Percentiles rank a stretch among this genome's conserved stretches.
phyloP scores from a whole-genome alignment of 805 yeast species.

The Saturnispora zaruensis region DNA sequence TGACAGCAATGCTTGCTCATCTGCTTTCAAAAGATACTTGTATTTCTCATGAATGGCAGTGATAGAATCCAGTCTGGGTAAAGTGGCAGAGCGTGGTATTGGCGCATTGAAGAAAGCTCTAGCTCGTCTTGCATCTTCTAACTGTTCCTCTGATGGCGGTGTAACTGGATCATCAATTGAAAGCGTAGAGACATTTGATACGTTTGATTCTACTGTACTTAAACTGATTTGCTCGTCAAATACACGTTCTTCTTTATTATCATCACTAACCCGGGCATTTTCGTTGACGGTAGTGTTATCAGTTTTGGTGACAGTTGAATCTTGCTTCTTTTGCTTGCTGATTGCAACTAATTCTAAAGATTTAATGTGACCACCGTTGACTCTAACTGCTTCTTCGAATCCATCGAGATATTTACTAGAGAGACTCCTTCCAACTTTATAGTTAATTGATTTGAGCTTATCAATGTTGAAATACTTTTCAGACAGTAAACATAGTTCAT shows the following conservation, averaged over 20 bases:
- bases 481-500: conserved; percentile 7
- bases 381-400: conserved; percentile 28
- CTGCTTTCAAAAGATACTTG: conserved; percentile 16
- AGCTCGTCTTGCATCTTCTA: conserved; percentile 12
- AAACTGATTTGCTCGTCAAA: not conserved
- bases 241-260: conserved; percentile 8
- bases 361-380: conserved; percentile 24
- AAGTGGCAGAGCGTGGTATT: conserved; percentile 4
- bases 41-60: conserved; percentile 14
- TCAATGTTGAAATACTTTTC: conserved; percentile 40
- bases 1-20: conserved; percentile 15
- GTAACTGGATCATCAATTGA: conserved; percentile 1
- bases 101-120: conserved; percentile 12
- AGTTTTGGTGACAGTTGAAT: not conserved
- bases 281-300: not conserved
- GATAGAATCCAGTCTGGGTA: conserved; percentile 12
- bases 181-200: not conserved
- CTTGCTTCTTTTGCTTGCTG: not conserved
- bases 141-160: conserved; percentile 8
- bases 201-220: not conserved
- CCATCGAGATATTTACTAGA: conserved; percentile 35
- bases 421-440: conserved; percentile 38
- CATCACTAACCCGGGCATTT: not conserved
- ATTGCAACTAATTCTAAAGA: conserved; percentile 15
- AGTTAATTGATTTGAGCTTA: conserved; percentile 61